Base-by-base conservation (phyloP, 176 grass and related monocot genomes). In the Otatea glauca region DNA sequence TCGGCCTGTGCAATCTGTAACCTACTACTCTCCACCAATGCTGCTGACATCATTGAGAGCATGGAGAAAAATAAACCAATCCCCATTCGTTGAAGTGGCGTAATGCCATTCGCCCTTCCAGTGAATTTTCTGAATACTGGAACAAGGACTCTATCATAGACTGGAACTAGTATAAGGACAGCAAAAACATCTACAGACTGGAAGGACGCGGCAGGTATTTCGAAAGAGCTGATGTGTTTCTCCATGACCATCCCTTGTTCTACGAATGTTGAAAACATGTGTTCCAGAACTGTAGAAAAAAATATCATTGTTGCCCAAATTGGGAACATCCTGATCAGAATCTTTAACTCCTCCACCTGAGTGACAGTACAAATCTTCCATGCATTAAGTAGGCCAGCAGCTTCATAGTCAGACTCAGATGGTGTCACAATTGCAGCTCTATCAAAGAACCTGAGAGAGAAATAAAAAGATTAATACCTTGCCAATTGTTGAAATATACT, bases 271-370 rank as follows among this genome's bases (percentile, higher is more conserved):
- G 86, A 83, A 32, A 64, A 90, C 78, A 88, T 91, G 13, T 91
- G 86, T 77, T 72, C 86, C 60, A 86, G 67, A 42, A 86, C 92
- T 77, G 92, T 74, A 3, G 70, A 10, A 82, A 77, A 94, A 4
- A 90, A 78, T 61, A 86, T 58, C 55, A 79, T 86, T 74, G 65
- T 86, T 17, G 80, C 20, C 92, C 92, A 94, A 21, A 94, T 56
- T 21, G 88, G 92, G 41, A 94, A 47, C 88, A 94, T 86, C 25
- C 88, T 83, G 11, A 94, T 74, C 7, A 94, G 50, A 72, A 91
- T 83, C 70, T 94, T 94, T 42, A 94, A 77, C 67, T 94, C 88
- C 84, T 93, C 92, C 13, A 88, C 92, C 65, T 94, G 86, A 83
- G 86, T 94, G 58, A 94, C 83, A 6, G 88, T 94, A 47, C 92